Evolutionary conservation across 106 monocot genomes (phyloP).

Genomic region (Amphibolis antarctica): DNA sequence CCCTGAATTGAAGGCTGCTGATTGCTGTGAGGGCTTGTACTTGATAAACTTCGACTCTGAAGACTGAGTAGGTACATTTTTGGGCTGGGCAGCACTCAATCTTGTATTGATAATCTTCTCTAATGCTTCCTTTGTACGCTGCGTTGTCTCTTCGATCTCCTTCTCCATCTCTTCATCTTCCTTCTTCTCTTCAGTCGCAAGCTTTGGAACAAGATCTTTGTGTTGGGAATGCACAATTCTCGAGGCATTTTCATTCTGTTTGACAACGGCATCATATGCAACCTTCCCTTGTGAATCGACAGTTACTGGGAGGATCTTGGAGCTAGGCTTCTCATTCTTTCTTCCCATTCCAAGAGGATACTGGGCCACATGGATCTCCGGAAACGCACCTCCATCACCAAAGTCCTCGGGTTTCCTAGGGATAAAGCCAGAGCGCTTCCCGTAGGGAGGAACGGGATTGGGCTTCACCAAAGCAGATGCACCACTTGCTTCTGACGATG

Average conservation of each 20-base stretch:
- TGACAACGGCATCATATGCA: constrained; percentile 68
- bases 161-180: constrained; percentile 53
- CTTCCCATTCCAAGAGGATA: constrained; percentile 93
- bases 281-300: constrained; percentile 88
- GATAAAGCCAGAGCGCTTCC: constrained; percentile 77
- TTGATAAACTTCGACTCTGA: constrained; percentile 82
- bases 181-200: constrained; percentile 19
- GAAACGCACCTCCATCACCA: constrained; percentile 98
- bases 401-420: constrained; percentile 80
- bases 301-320: constrained; percentile 78
- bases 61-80: constrained; percentile 75
- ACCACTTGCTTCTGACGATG: constrained; percentile 9
- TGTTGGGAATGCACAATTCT: constrained; percentile 91
- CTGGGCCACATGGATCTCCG: constrained; percentile 91
- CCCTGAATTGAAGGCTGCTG: constrained; percentile 85
- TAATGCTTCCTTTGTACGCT: constrained; percentile 65
- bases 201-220: constrained; percentile 74
- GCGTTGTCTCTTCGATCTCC: constrained; percentile 79
- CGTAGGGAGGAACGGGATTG: constrained; percentile 56
- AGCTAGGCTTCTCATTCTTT: constrained; percentile 61
- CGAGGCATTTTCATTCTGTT: constrained; percentile 74
- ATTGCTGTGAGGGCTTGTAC: constrained; percentile 85
- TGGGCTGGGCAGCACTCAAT: constrained; percentile 88
- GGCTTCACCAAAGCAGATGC: constrained; percentile 15
- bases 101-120: constrained; percentile 91